phyloP scores from a whole-genome alignment of 2,329 filamentous ascomycete genomes.

The Phyllosticta paracitricarpa region DNA sequence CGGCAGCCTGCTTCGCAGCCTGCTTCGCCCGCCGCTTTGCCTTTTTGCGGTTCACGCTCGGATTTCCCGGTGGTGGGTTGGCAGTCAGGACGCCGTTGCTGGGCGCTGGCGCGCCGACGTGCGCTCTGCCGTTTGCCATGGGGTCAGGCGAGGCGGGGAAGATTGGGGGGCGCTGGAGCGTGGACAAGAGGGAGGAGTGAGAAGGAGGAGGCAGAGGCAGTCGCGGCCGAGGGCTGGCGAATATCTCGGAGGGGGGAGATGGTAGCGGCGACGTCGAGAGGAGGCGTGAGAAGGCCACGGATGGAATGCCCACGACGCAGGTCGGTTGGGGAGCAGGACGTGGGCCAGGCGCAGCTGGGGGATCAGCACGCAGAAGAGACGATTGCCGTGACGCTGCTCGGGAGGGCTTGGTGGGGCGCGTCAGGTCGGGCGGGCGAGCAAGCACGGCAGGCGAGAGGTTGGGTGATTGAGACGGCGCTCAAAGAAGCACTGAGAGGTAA shows the following conservation, averaged over 20 bases:
- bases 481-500: background rate
- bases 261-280: background rate
- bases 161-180: conserved; percentile 2
- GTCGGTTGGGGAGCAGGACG: background rate
- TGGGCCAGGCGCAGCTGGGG: background rate
- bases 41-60: conserved; percentile 79
- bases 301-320: background rate
- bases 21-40: conserved; percentile 83
- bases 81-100: conserved; percentile 31
- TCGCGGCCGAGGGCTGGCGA: background rate
- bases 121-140: conserved; percentile 28
- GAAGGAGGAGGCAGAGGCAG: background rate
- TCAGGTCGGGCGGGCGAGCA: background rate
- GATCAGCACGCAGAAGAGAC: background rate
- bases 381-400: background rate
- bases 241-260: background rate
- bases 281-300: background rate
- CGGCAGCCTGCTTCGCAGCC: conserved; percentile 51
- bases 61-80: conserved; percentile 26
- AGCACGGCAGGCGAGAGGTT: background rate
- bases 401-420: background rate
- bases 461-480: background rate
- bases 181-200: background rate
- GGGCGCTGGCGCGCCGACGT: conserved; percentile 20
- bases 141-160: conserved; percentile 2